Percentiles rank a stretch among this genome's conserved stretches.
These are phyloP conservation scores for Mortierella alpina DNA, from an alignment of 192 early-diverging fungal species.

Conservation along the genomic window DNA sequence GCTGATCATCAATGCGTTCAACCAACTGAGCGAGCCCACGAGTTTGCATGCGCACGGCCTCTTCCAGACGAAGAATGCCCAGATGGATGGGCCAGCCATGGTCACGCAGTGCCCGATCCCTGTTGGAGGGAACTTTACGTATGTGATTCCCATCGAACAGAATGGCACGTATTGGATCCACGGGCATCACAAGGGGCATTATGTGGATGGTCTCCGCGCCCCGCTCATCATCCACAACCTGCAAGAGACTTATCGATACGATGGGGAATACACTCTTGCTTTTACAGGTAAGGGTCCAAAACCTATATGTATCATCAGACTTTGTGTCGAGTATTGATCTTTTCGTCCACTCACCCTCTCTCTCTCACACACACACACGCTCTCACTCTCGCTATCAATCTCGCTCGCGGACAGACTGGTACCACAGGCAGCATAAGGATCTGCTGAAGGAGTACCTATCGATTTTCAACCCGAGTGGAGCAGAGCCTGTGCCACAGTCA, in stretches of 20 bases:
- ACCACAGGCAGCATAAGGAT: constrained; percentile 67
- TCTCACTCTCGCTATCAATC: no score
- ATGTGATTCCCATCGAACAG: constrained; percentile 73
- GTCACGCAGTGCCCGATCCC: constrained; percentile 85
- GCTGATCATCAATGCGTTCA: constrained; percentile 55
- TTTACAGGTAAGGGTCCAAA: constrained; percentile 40
- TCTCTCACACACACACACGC: no score
- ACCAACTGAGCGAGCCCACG: constrained; percentile 60
- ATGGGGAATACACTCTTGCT: constrained; percentile 74
- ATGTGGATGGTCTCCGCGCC: constrained; percentile 83
- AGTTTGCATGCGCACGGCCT: constrained; percentile 84
- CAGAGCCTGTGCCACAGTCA: constrained; percentile 73
- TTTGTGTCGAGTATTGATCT: no score
- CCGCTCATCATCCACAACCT: constrained; percentile 77
- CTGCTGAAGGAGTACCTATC: constrained; percentile 68
- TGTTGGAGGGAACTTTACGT: constrained; percentile 71
- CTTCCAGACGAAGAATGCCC: constrained; percentile 78
- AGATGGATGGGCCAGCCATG: constrained; percentile 77
- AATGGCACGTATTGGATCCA: constrained; percentile 91
- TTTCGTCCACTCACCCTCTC: no score
- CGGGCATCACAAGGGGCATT: constrained; percentile 76
- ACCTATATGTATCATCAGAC: no score
- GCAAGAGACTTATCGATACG: constrained; percentile 69
- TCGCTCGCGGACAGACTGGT: constrained; percentile 64
- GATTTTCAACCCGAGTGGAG: constrained; percentile 72